Conservation (phyloP, 2,329 filamentous ascomycete species). For the Xylariaceae sp. region DNA sequence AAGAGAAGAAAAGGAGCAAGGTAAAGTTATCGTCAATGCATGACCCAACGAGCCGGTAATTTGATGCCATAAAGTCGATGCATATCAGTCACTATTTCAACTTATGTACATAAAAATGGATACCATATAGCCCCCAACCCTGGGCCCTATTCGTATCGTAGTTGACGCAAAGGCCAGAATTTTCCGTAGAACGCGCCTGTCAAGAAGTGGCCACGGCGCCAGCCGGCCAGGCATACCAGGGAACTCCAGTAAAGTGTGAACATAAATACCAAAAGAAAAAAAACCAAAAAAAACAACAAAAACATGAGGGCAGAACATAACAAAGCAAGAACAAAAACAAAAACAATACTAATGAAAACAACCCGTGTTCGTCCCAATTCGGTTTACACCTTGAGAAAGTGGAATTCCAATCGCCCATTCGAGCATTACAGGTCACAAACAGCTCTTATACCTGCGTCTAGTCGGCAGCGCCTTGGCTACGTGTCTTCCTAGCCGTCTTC, state of each 20-base stretch:
- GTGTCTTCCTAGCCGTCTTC: conserved; percentile 35
- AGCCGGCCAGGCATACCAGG: background rate
- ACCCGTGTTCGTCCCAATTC: background rate
- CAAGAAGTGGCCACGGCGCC: background rate
- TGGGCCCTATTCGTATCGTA: background rate
- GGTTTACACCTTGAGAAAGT: background rate
- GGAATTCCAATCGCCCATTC: background rate
- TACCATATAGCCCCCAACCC: background rate
- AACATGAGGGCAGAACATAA: no score
- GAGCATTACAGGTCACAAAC: background rate
- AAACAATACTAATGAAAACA: no score
- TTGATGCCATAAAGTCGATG: no score
- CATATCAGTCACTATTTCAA: background rate
- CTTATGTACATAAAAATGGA: background rate
- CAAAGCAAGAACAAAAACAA: no score
- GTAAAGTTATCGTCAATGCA: no score
- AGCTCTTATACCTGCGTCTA: background rate
- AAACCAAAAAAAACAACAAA: background rate
- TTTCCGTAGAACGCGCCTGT: background rate
- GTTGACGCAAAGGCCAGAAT: background rate
- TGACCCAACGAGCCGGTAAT: no score
- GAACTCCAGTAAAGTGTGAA: background rate
- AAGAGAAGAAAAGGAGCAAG: no score
- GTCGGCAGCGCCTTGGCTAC: conserved; percentile 31
- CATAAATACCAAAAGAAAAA: background rate